These are phyloP conservation scores for Bolboschoenus planiculmis DNA, from an alignment of 176 grass and related monocot species.

Conservation along the genomic window DNA sequence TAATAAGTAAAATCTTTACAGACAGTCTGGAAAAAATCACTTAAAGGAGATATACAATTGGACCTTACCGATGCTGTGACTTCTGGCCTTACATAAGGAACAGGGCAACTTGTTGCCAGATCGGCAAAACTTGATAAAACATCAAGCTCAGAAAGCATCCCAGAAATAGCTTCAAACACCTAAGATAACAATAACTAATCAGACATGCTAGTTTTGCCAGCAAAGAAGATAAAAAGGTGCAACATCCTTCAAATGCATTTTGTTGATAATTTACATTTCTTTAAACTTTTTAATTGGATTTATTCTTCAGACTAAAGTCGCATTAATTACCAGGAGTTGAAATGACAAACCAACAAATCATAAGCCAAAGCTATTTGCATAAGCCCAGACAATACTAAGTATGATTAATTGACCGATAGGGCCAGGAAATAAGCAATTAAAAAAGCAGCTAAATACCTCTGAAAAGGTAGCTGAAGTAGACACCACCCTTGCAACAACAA, in stretches of 20 bases:
- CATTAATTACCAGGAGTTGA: neutral
- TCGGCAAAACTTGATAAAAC: constrained; percentile 96
- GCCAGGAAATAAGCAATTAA: neutral
- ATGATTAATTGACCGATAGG: neutral
- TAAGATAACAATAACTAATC: constrained; percentile 31
- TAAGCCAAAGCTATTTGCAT: neutral
- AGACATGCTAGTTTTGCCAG: constrained; percentile 4
- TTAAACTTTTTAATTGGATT: neutral
- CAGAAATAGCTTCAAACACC: constrained; percentile 85
- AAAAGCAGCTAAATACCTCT: constrained; percentile 49
- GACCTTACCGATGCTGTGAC: constrained; percentile 74
- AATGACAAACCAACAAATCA: neutral
- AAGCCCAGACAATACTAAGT: neutral
- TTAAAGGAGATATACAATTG: constrained; percentile 13
- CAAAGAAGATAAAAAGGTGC: constrained; percentile 3
- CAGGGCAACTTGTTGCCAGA: constrained; percentile 68
- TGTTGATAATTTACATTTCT: neutral
- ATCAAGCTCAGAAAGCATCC: constrained; percentile 70
- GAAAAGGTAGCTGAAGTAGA: constrained; percentile 61
- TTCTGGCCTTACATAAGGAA: constrained; percentile 87
- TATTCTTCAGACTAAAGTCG: neutral
- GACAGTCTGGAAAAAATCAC: constrained; percentile 14
- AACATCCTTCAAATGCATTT: neutral
- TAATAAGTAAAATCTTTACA: constrained; percentile 21
- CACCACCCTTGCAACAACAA: constrained; percentile 60